These are phyloP conservation scores for Kodamaea laetipori DNA, from an alignment of 805 yeast species.

Conservation along the genomic window DNA sequence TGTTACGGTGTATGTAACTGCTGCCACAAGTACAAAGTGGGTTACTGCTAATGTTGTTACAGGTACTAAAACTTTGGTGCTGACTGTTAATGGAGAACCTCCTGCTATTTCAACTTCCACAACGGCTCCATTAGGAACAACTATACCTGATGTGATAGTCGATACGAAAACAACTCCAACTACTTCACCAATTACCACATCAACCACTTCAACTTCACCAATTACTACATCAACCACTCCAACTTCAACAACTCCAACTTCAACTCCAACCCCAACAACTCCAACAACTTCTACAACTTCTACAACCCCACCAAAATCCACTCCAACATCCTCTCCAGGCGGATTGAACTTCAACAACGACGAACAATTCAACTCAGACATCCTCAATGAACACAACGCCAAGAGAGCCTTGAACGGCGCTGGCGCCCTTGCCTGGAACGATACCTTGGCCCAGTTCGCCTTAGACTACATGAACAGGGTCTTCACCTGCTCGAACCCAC, in stretches of 20 bases:
- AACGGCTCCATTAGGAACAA: too few relatives aligned
- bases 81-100: neutral
- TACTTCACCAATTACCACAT: conserved; percentile 3
- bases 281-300: conserved; percentile 15
- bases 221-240: neutral
- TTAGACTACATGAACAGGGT: conserved; percentile 27
- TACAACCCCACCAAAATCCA: conserved; percentile 12
- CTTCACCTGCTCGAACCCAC: conserved; percentile 36
- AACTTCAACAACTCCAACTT: neutral
- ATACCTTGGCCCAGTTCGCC: conserved; percentile 33
- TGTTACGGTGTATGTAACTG: neutral
- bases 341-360: conserved; percentile 19
- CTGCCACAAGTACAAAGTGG: neutral
- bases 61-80: neutral
- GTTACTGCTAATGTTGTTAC: neutral
- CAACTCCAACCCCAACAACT: conserved; percentile 3
- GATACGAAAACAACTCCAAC: conserved; percentile 1
- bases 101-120: neutral
- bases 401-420: conserved; percentile 35
- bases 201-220: conserved; percentile 11
- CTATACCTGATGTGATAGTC: too few relatives aligned
- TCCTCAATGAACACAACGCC: conserved; percentile 35
- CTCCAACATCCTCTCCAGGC: neutral
- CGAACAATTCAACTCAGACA: conserved; percentile 25
- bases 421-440: conserved; percentile 33